These are phyloP conservation scores for Naegleria fowleri DNA, from an alignment of 208 protist species.

Conservation along the genomic window DNA sequence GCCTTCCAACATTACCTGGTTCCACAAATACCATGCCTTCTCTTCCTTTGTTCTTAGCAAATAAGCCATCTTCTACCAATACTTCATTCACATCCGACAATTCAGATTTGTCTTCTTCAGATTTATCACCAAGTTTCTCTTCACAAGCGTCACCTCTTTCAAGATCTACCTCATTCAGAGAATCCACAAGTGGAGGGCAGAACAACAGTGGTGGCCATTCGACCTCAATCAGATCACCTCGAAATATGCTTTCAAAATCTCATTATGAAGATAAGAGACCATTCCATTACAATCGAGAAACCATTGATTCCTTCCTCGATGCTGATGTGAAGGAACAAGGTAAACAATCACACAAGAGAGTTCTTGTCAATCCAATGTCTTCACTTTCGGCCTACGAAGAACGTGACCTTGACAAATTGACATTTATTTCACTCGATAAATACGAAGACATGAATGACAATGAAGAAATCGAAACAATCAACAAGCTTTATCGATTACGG, in stretches of 20 bases:
- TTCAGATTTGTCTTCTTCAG: not conserved
- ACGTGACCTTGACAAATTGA: not conserved
- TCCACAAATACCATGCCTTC: not conserved
- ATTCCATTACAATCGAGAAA: not conserved
- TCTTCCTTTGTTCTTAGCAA: not conserved
- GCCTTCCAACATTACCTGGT: not conserved
- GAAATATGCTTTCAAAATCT: not conserved
- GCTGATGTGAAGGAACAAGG: not conserved
- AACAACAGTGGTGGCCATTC: no score
- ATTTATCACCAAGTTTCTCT: not conserved
- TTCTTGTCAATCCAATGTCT: not conserved
- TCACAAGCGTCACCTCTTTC: not conserved
- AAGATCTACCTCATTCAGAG: not conserved
- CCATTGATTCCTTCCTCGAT: not conserved
- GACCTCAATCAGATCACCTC: not conserved
- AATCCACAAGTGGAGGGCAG: not conserved
- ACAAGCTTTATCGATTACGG: not conserved
- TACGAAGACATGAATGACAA: not conserved
- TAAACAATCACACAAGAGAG: not conserved
- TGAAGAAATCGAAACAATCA: not conserved
- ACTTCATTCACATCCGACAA: not conserved
- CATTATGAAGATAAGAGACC: not conserved
- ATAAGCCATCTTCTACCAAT: not conserved
- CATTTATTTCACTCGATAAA: not conserved
- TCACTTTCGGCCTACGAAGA: not conserved